Evolutionary conservation across 345 rosid genomes (phyloP).

Genomic region (Eutrema japonicum): DNA sequence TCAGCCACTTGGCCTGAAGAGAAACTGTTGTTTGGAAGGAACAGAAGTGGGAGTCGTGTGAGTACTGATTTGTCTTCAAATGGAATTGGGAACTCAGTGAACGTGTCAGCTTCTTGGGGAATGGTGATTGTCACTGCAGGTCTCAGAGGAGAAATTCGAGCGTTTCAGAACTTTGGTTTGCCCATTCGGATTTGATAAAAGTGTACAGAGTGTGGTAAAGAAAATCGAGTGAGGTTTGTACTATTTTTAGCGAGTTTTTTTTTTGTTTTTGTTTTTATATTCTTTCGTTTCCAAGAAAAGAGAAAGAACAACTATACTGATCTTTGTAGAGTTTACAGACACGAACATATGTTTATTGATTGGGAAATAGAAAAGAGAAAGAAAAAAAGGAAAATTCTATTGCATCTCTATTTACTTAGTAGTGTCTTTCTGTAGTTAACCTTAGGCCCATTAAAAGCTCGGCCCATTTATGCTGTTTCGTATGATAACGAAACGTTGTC

Average conservation of each 20-base stretch:
- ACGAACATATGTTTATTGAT: conserved; percentile 43
- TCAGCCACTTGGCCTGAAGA: conserved; percentile 97
- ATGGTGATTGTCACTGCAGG: conserved; percentile 92
- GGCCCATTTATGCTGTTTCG: conserved; percentile 2
- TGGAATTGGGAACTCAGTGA: conserved; percentile 50
- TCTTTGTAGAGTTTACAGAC: conserved; percentile 42
- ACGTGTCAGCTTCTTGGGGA: conserved; percentile 67
- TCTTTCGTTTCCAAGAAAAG: conserved; percentile 39
- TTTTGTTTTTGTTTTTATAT: conserved; percentile 39
- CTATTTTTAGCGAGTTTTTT: conserved; percentile 55
- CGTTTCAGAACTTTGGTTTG: conserved; percentile 92
- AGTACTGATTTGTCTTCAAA: conserved; percentile 54
- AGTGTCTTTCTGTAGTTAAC: neutral
- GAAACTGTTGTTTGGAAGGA: conserved; percentile 59
- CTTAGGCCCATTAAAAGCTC: conserved; percentile 5
- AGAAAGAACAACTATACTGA: conserved; percentile 26
- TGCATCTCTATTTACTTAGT: neutral
- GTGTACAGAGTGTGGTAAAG: conserved; percentile 41
- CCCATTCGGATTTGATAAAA: conserved; percentile 59
- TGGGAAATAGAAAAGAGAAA: conserved; percentile 3
- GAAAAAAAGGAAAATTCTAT: neutral
- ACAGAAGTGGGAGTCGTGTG: conserved; percentile 57
- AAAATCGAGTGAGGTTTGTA: conserved; percentile 66
- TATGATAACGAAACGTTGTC: neutral
- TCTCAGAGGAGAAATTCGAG: conserved; percentile 78